Evolutionary conservation across 805 yeast species (phyloP), one percentile per base, ranked within the genome.

Genomic region (Naumovozyma baii): DNA sequence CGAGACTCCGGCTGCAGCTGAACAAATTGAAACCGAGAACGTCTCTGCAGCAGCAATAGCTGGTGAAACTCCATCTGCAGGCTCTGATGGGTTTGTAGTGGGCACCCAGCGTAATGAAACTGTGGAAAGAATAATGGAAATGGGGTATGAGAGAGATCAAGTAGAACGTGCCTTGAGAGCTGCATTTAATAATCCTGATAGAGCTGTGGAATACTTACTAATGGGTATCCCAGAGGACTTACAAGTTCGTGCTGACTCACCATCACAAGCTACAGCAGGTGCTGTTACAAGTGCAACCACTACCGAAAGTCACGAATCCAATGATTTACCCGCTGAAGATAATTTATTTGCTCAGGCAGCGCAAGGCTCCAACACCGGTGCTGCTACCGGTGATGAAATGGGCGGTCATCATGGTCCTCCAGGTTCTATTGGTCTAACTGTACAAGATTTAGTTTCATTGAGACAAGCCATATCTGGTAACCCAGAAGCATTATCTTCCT

Each of bases 101-200:
- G 96, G 96, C 10, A 61, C 73, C 31, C 80, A 80, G 44, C 74
- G 95, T 50, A 86, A 83, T 52, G 74, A 79, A 22, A 84, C 94
- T 26, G 74, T 90, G 42, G 72, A 70, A 43, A 81, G 81, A 57
- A 87, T 92, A 61, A 75, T 87, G 78, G 96, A 85, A 50, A 87
- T 92, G 96, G 98, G 98, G 7, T 92, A 87, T 57, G 85, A 82
- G 38, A 78, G 94, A 51, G 73, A 76, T 14, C 84, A 85, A 57
- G 96, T 86, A 18, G 94, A 85, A 63, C 74, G 78, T 34, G 98
- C 98, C 0, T 67, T 92, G 59, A 78, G 94, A 51, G 95, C 95
- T 13, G 97, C 98, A 1, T 92, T 78, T 67, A 90, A 90, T 66
- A 88, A 92, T 63, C 97, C 98, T 16, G 97, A 90, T 59, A 78